A percentile compares a stretch with the other conserved stretches of the same genome.
Evolutionary conservation across 495 filamentous ascomycete genomes (phyloP).

Genomic region (Niebla homalea): DNA sequence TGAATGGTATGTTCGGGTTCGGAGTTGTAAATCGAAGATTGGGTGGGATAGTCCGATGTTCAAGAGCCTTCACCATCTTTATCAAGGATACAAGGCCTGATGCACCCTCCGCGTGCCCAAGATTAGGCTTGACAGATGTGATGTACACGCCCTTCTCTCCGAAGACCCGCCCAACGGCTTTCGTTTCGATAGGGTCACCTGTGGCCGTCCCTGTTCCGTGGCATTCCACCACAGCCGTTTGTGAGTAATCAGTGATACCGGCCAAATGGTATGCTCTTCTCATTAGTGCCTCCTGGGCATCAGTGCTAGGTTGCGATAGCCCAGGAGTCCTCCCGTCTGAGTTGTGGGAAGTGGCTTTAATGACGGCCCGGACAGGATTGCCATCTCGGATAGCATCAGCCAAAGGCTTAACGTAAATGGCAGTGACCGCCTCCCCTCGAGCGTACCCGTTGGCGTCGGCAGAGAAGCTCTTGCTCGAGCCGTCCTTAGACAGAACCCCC

Average conservation of each 20-base stretch:
- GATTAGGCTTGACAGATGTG: slow-evolving; percentile 27
- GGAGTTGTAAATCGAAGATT: slow-evolving; percentile 18
- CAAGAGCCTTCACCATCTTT: slow-evolving; percentile 15
- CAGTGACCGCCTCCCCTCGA: slow-evolving; percentile 41
- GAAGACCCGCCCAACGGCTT: slow-evolving; percentile 22
- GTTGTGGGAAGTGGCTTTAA: slow-evolving; percentile 25
- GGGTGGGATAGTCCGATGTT: slow-evolving; percentile 17
- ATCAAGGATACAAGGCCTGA: slow-evolving; percentile 17
- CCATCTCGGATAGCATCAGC: slow-evolving; percentile 23
- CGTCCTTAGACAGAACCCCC: slow-evolving; percentile 17
- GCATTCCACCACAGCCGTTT: background rate
- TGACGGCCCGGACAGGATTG: slow-evolving; percentile 28
- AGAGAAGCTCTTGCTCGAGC: slow-evolving; percentile 47
- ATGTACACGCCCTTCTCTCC: slow-evolving; percentile 14
- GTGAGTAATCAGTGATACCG: no score
- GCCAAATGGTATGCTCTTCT: no score
- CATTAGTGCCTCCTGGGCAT: no score
- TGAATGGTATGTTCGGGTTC: slow-evolving; percentile 18
- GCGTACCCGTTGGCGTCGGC: slow-evolving; percentile 49
- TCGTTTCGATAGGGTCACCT: background rate
- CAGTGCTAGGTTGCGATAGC: no score
- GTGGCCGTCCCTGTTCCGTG: slow-evolving; percentile 9
- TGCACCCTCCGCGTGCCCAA: slow-evolving; percentile 40
- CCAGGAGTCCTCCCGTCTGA: slow-evolving; percentile 9
- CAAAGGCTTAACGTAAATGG: slow-evolving; percentile 26